Evolutionary conservation across 129 eudicot genomes (phyloP).

Genomic region (Centrapalus pauciflorus): DNA sequence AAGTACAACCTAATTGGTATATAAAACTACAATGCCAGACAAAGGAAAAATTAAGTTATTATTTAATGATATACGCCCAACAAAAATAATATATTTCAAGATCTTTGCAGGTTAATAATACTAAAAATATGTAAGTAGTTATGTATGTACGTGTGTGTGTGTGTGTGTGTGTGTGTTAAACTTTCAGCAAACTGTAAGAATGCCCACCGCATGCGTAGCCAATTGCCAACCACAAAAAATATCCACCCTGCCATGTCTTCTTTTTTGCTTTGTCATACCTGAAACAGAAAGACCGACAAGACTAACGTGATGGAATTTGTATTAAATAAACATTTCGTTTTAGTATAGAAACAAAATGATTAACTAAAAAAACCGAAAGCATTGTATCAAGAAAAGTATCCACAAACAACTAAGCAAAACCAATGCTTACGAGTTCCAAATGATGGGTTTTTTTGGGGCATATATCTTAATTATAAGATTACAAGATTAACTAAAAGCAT

Average conservation of each 20-base stretch:
- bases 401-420: background rate
- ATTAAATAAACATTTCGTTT: background rate
- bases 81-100: too few species aligned
- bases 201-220: slow-evolving; percentile 85
- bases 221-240: slow-evolving; percentile 66
- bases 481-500: background rate
- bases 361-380: background rate
- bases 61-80: too few species aligned
- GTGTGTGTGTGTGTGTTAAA: background rate
- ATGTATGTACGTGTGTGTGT: too few species aligned
- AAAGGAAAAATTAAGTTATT: too few species aligned
- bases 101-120: too few species aligned
- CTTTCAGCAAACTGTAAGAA: slow-evolving; percentile 15
- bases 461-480: background rate
- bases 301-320: background rate
- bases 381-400: background rate
- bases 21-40: too few species aligned
- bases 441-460: background rate
- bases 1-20: too few species aligned
- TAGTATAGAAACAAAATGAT: background rate
- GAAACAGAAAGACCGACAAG: slow-evolving; percentile 21
- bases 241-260: slow-evolving; percentile 52
- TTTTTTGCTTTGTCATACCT: slow-evolving; percentile 77
- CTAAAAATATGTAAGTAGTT: too few species aligned
- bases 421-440: background rate